These are phyloP conservation scores for Cadophora luteo-olivacea DNA, from an alignment of 2,329 filamentous ascomycete genomes.

Conservation along the genomic window DNA sequence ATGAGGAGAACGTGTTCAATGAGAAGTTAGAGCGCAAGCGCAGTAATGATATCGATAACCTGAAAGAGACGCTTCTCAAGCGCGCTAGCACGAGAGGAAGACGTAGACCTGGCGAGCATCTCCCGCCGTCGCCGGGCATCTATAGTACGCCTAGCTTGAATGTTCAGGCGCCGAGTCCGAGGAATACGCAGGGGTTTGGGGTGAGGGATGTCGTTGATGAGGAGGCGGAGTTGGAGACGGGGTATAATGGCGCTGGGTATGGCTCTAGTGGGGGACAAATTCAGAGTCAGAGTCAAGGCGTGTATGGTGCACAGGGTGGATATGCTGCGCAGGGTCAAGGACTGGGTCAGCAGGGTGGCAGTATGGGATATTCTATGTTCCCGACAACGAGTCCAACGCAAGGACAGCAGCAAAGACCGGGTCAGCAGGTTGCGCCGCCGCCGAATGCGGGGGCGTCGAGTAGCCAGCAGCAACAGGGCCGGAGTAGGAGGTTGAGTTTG, in stretches of 20 bases:
- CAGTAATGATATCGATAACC: constrained; percentile 35
- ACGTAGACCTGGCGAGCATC: constrained; percentile 38
- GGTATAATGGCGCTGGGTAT: constrained; percentile 8
- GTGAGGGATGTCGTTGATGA: constrained; percentile 31
- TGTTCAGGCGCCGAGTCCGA: constrained; percentile 31
- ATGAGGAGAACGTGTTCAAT: constrained; percentile 18
- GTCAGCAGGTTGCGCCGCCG: constrained; percentile 10
- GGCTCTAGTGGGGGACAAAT: too few relatives aligned
- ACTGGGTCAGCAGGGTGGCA: not conserved
- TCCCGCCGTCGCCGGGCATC: constrained; percentile 25
- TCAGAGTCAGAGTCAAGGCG: not conserved
- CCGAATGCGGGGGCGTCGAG: not conserved
- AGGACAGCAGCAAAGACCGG: constrained; percentile 3
- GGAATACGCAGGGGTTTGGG: constrained; percentile 2
- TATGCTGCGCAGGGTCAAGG: constrained; percentile 12
- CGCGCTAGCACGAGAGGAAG: constrained; percentile 41
- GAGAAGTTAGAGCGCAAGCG: constrained; percentile 28
- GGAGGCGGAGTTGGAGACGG: constrained; percentile 33
- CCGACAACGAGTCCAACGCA: not conserved
- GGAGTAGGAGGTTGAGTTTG: constrained; percentile 23
- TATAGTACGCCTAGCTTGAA: constrained; percentile 24
- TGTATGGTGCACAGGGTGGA: constrained; percentile 12
- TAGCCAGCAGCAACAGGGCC: constrained; percentile 15
- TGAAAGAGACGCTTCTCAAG: constrained; percentile 39
- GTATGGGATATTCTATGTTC: constrained; percentile 24